phyloP scores from a whole-genome alignment of 2,329 filamentous ascomycete genomes.

The Alternaria infectoria region DNA sequence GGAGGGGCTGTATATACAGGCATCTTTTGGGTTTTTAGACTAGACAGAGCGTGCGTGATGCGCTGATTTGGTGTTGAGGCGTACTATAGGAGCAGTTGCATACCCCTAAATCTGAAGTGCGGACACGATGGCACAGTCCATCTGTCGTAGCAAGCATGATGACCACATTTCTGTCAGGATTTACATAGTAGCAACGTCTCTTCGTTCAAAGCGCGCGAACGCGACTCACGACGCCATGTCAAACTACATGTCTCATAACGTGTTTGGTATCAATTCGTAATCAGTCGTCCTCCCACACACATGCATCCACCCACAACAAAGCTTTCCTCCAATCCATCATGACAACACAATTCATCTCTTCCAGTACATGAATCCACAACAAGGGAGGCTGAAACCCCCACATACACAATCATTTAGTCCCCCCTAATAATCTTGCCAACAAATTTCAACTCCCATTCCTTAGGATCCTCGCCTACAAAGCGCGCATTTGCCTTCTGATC shows the following conservation, averaged over 20 bases:
- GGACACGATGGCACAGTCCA: not conserved
- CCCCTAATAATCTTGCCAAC: slow-evolving; percentile 45
- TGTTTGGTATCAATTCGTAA: not conserved
- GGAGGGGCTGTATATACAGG: not conserved
- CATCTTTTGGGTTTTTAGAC: not conserved
- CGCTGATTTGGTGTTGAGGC: slow-evolving; percentile 1
- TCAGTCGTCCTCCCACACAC: not conserved
- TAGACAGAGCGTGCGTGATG: not conserved
- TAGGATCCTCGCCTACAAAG: slow-evolving; percentile 38
- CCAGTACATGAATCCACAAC: not conserved
- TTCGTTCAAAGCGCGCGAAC: not conserved
- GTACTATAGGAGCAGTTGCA: not conserved
- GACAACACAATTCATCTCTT: not conserved
- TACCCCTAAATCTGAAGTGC: not conserved
- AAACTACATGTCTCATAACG: not conserved
- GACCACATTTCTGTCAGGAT: not conserved
- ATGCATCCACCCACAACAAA: not conserved
- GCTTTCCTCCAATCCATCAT: not conserved
- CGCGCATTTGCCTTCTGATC: slow-evolving; percentile 37
- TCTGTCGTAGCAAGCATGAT: not conserved
- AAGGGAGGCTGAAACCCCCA: not conserved
- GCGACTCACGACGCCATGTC: not conserved
- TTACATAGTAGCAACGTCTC: not conserved
- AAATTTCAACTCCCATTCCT: slow-evolving; percentile 48
- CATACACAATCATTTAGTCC: slow-evolving; percentile 14